Evolutionary conservation across 192 early-diverging fungal genomes (phyloP), one percentile per base, ranked within the genome.

Genomic region (Coemansia sp.): DNA sequence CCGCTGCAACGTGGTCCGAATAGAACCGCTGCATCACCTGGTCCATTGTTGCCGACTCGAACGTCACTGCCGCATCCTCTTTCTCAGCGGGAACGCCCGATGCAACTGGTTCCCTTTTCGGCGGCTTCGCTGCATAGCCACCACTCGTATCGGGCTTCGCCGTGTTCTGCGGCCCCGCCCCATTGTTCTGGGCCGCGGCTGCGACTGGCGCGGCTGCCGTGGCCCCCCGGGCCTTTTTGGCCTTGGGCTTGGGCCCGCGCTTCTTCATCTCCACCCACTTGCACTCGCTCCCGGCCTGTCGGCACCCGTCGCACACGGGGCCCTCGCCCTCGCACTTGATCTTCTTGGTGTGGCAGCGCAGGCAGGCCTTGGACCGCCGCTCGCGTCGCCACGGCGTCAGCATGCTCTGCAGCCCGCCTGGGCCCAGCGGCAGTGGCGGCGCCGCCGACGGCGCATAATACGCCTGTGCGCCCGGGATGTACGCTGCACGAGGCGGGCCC

Each of bases 341-440:
- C 47, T 70, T 70, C 27, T 70, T 70, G n/a, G 60, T 70, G 54
- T 70, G 67, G 67, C 67, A 70, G 7, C 67, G 67, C 44, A 59
- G 56, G 20, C 67, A 70, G 12, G 67, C 67, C 60, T 70, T 70
- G 25, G 67, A 70, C 41, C 67, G 67, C 54, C 67, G 58, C 48
- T 70, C 67, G 42, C 67, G 67, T 20, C 67, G 60, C 67, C 67
- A 70, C 5, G 67, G 67, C 20, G 41, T 41, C 2, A 44, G 23
- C 23, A 17, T 16, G 42, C 28, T 11, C 49, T 5, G 21, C 17
- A 29, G 19, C 42, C 17, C 34, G n/a, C 37, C 28, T 7, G 43
- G 56, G 13, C 38, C 47, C 16, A 23, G 49, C 36, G 43, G 44
- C 43, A 40, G 20, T n/a, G 50, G 38, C 43, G n/a, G 26, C 27